Base-by-base conservation (phyloP, 2,329 filamentous ascomycete species). In the Cercospora sp. region DNA sequence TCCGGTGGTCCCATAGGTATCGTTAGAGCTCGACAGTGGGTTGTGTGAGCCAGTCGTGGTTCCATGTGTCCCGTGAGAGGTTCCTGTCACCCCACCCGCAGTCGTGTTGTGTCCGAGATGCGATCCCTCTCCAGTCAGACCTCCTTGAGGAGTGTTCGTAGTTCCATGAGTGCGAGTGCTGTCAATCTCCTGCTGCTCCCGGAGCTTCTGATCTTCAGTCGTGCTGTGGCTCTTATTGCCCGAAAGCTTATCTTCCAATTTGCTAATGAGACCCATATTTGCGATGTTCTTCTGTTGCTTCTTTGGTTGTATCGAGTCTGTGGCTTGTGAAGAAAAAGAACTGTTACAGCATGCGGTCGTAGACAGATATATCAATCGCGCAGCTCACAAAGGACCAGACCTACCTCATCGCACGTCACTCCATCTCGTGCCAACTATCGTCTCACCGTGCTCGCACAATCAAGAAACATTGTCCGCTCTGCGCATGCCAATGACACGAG, bases 161-260 rank as follows among this genome's bases (percentile, higher is more conserved):
- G 62, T 63, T 34, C 37, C 58, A 13, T 63, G 51, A 49, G 63
- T 57, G 5, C 37, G 26, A 61, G 61, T 66, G 37, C 57, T 66
- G 40, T 60, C 28, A 10, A 66, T 16, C 26, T 37, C 58, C 32
- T 64, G 61, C 32, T 64, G 49, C 16, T 67, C 37, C 21, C 58
- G 66, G 12, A 61, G 61, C 24, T 32, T 34, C 58, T 68, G 40
- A 13, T 68, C 62, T 28, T 65, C 62, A 8, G 62, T 68, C 2
- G 64, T 61, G 30, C 21, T 61, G 59, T 66, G 58, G 43, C 64
- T 68, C 59, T 71, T 71, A 51, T 66, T 68, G 67, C 69, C 63
- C 28, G 66, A 68, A 32, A 69, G 68, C 70, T 72, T 72, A 21
- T 72, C 65, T 66, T 72, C 68, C 37, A 72, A 66, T 28, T 72